phyloP scores from a whole-genome alignment of 441 rosid species.

The Geranium incanum region DNA sequence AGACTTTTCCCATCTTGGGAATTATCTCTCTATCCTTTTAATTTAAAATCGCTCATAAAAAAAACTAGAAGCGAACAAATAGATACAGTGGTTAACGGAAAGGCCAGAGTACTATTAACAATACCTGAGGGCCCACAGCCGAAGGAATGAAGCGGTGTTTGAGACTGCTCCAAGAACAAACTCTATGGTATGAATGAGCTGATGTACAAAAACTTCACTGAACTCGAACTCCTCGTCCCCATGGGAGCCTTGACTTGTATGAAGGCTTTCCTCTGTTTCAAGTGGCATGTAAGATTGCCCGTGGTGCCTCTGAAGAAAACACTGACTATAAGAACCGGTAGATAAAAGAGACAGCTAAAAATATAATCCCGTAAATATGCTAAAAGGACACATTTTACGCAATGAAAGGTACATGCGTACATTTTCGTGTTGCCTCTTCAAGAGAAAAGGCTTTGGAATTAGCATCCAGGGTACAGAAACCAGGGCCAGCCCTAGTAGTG shows the following conservation, averaged over 20 bases:
- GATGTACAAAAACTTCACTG: constrained; percentile 89
- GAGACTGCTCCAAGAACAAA: constrained; percentile 95
- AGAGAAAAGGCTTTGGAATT: constrained; percentile 89
- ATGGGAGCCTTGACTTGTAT: constrained; percentile 53
- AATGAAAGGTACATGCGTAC: constrained; percentile 34
- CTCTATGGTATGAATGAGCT: constrained; percentile 88
- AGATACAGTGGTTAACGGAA: neutral
- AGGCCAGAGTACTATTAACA: neutral
- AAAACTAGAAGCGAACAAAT: neutral
- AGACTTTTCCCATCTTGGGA: too few relatives aligned
- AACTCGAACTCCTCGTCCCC: constrained; percentile 83
- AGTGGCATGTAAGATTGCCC: constrained; percentile 55
- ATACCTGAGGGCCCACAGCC: constrained; percentile 95
- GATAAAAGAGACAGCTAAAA: neutral
- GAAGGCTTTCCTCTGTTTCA: constrained; percentile 51
- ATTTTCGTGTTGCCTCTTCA: constrained; percentile 76
- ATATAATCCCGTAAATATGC: neutral
- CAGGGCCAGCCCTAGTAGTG: constrained; percentile 60
- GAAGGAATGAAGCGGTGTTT: constrained; percentile 96
- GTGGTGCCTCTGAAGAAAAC: constrained; percentile 60
- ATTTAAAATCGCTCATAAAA: neutral
- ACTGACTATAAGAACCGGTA: neutral
- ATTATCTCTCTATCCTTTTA: too few relatives aligned
- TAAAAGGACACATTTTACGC: neutral
- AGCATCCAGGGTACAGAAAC: constrained; percentile 99